Evolutionary conservation across 768 basidiomycete species (phyloP), one percentile per base, ranked within the genome.

Genomic region (Jaapia argillacea): DNA sequence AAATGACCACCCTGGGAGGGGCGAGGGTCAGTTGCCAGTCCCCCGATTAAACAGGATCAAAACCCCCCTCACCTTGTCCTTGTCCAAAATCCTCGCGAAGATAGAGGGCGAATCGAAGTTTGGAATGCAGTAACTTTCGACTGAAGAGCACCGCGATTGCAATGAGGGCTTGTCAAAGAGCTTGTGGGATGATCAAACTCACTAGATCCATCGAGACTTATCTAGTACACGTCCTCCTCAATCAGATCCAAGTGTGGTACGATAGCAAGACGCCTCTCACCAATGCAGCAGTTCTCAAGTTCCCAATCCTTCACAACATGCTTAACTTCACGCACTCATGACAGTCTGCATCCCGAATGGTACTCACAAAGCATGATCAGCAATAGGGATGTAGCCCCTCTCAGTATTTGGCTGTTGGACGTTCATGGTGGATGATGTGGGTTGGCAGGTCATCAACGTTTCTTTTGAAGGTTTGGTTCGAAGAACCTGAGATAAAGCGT

Each of bases 1-100:
- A 93, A 94, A 59, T 96, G 92, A 0, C 92, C 92, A 20, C 92
- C 92, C n/a, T n/a, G n/a, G n/a, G n/a, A n/a, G n/a, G n/a, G n/a
- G n/a, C n/a, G n/a, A n/a, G n/a, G n/a, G n/a, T n/a, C n/a, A n/a
- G n/a, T n/a, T n/a, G n/a, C n/a, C n/a, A n/a, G n/a, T n/a, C n/a
- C n/a, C n/a, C n/a, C n/a, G n/a, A n/a, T n/a, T n/a, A n/a, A n/a
- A n/a, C n/a, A n/a, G n/a, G n/a, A n/a, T n/a, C n/a, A n/a, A n/a
- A n/a, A n/a, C n/a, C n/a, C n/a, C 24, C 13, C 48, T 13, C 26
- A 68, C 73, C 61, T 86, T 88, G 59, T 88, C 65, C 54, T 88
- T 88, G 67, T 91, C 87, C 4, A 91, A 71, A 51, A 90, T 87
- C 5, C 91, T 77, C 5, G 90, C 91, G 50, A 93, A 94, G 40